Percentiles rank a stretch among this genome's conserved stretches.
Evolutionary conservation across 176 grass and related monocot species (phyloP).

Genomic region (Chloris gayana): DNA sequence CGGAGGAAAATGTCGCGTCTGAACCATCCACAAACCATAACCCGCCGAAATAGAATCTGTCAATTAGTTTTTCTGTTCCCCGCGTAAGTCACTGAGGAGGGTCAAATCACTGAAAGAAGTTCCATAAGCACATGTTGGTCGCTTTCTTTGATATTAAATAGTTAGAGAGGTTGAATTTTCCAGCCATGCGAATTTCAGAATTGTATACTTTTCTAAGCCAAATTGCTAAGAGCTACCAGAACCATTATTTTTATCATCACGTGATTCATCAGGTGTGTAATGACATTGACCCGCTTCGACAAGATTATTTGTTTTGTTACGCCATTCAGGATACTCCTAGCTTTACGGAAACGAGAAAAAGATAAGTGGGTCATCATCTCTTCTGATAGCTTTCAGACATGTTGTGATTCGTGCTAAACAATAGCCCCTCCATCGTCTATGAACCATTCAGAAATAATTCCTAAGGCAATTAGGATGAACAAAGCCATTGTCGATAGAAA

Average conservation of each 20-base stretch:
- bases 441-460: too few species aligned
- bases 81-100: background rate
- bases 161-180: background rate
- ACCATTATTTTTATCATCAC: background rate
- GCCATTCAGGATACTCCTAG: conserved; percentile 9
- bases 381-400: too few species aligned
- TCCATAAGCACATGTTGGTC: background rate
- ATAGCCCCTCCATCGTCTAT: too few species aligned
- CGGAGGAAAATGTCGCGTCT: too few species aligned
- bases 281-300: background rate
- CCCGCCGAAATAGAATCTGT: background rate
- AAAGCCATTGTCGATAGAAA: too few species aligned
- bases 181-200: background rate
- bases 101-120: background rate
- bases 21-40: too few species aligned
- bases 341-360: conserved; percentile 7
- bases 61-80: background rate
- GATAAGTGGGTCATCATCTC: background rate
- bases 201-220: background rate
- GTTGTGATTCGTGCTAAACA: too few species aligned
- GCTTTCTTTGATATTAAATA: background rate
- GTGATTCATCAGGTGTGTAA: background rate
- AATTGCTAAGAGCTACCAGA: background rate
- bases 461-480: too few species aligned
- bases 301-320: conserved; percentile 14